phyloP scores from a whole-genome alignment of 495 filamentous ascomycete species.

The Halenospora varia region DNA sequence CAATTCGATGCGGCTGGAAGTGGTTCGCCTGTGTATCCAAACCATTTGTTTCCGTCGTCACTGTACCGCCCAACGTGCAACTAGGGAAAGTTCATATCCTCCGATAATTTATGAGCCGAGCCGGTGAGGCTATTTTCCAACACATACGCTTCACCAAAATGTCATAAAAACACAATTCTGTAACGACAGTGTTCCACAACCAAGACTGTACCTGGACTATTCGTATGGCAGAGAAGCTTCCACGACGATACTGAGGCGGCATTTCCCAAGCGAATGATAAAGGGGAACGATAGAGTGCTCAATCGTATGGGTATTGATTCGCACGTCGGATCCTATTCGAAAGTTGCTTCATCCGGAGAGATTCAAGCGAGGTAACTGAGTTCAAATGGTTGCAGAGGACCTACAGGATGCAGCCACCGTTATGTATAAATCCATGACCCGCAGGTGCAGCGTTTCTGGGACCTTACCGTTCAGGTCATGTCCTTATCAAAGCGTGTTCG shows the following conservation, averaged over 20 bases:
- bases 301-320: background rate
- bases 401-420: background rate
- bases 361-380: background rate
- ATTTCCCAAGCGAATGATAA: background rate
- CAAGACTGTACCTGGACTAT: background rate
- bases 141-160: too few relatives aligned
- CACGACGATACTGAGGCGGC: background rate
- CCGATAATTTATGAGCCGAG: constrained; percentile 1
- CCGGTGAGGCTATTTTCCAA: too few relatives aligned
- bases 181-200: background rate
- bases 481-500: background rate
- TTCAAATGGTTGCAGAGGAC: background rate
- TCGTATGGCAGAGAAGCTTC: background rate
- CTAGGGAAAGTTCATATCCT: background rate
- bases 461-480: background rate
- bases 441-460: background rate
- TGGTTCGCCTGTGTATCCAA: constrained; percentile 1
- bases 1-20: constrained; percentile 14
- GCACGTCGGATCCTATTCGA: background rate
- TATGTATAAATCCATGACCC: background rate
- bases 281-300: background rate
- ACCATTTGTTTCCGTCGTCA: background rate
- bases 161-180: too few relatives aligned
- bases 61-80: background rate
- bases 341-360: background rate